Evolutionary conservation across 805 yeast genomes (phyloP), one percentile per base, ranked within the genome.

Genomic region (Saccharomyces eubayanus): DNA sequence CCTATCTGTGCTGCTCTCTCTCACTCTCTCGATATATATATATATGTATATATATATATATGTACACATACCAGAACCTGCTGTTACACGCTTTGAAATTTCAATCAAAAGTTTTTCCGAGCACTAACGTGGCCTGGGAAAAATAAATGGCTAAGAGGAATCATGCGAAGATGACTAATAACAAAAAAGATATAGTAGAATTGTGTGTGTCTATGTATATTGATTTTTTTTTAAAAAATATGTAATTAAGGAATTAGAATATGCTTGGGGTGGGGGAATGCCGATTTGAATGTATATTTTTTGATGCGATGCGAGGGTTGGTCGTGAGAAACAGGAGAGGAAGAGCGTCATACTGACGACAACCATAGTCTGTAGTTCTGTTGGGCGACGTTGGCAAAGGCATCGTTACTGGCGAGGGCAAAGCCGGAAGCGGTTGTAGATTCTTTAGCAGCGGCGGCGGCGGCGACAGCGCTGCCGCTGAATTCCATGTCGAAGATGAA

Each of bases 281-380:
- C 43, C 43, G 43, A 36, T 36, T 36, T 16, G 9, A 36, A 36
- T 16, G 43, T 36, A 16, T 36, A 36, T 21, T 16, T 5, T 36
- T n/a, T n/a, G n/a, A 16, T 36, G 43, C 43, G 24, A 36, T 36
- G 43, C 43, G 16, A 36, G 43, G 21, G 24, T 24, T 24, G 43
- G 43, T 36, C 43, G 11, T 36, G 43, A 36, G 43, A 36, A 36
- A 36, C 24, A n/a, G 20, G 24, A 3, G 20, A 16, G 14, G 24
- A 36, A 12, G n/a, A 5, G 30, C 36, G 24, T 50, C 51, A 61
- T 20, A 58, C 59, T 21, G 64, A 58, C 6, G 59, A 55, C 47
- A 64, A 53, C 69, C 69, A 65, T 20, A 62, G 45, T 55, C 62
- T 60, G 55, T 65, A 65, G 55, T 65, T 65, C 51, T 65, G 62